Evolutionary conservation across 1,284 basidiomycete species (phyloP), one percentile per base, ranked within the genome.

Genomic region (Malassezia japonica): DNA sequence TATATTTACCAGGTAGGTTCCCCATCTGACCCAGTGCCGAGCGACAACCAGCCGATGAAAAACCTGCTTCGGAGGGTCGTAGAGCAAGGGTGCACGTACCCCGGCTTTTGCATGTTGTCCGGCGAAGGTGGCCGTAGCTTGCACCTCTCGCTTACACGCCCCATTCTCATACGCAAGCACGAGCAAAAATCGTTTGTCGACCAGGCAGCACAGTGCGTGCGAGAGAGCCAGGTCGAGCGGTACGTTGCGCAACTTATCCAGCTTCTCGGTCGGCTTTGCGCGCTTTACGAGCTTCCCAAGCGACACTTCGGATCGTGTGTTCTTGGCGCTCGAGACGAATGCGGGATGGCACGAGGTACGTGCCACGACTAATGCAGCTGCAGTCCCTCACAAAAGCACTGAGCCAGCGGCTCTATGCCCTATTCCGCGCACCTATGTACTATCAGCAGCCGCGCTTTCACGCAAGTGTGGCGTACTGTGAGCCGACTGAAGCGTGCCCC

Each of bases 91-190:
- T 31, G 28, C 8, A 13, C 7, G 28, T 31, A 31, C 7, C 8
- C 8, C 28, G 13, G 28, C 28, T 31, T 31, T 31, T 7, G 8
- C 7, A 31, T 31, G 28, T 7, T 31, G 28, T n/a, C n/a, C n/a
- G n/a, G n/a, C n/a, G 28, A 31, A 31, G 28, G 13, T 31, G 7
- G 13, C 13, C 7, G 13, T 31, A 31, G 8, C 28, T 33, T 54
- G 15, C 51, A 54, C 32, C 23, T 54, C 24, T 54, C 51, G 3
- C 20, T 54, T 5, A 54, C 46, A 12, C 40, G 51, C 4, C 51
- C 51, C 1, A 31, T 46, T 8, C n/a, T 54, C n/a, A 29, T 54
- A 20, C 46, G 42, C 8, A 31, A 32, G 9, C 40, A 44, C 7
- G 51, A 54, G 16, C 31, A 34, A 15, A 4, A 20, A 5, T 4